Evolutionary conservation across 2,329 filamentous ascomycete genomes (phyloP).

Genomic region (Fonsecaea pedrosoi): DNA sequence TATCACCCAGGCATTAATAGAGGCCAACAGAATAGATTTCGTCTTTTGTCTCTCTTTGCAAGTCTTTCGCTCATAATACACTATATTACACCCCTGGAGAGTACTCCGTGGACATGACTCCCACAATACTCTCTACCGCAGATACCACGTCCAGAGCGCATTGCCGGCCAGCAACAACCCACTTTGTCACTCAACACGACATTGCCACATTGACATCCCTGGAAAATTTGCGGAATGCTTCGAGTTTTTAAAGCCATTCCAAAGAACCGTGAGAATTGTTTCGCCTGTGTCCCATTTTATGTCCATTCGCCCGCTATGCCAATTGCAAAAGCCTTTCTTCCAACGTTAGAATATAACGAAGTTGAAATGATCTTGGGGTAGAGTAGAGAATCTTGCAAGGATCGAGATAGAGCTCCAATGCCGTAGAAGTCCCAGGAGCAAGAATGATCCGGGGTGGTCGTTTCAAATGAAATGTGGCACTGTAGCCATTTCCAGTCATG

Average conservation of each 20-base stretch:
- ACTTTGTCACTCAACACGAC: neutral
- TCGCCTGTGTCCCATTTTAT: constrained; percentile 15
- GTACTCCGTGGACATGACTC: constrained; percentile 6
- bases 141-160: neutral
- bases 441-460: constrained; percentile 18
- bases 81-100: constrained; percentile 29
- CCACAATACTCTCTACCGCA: constrained; percentile 4
- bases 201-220: neutral
- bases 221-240: neutral
- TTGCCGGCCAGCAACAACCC: neutral
- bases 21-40: neutral
- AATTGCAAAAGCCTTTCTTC: constrained; percentile 19
- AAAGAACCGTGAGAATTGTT: constrained; percentile 3
- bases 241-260: neutral
- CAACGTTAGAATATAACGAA: constrained; percentile 15
- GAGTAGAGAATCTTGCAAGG: constrained; percentile 36
- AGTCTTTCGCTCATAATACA: constrained; percentile 28
- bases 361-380: constrained; percentile 25
- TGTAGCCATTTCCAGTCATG: constrained; percentile 39
- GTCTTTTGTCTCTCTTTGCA: neutral
- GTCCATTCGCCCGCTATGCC: constrained; percentile 38
- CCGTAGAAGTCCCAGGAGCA: constrained; percentile 20
- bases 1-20: neutral
- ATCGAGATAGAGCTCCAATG: neutral
- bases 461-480: constrained; percentile 38